These are phyloP conservation scores for Groenewaldozyma salmanticensis DNA, from an alignment of 805 yeast genomes.

Conservation along the genomic window DNA sequence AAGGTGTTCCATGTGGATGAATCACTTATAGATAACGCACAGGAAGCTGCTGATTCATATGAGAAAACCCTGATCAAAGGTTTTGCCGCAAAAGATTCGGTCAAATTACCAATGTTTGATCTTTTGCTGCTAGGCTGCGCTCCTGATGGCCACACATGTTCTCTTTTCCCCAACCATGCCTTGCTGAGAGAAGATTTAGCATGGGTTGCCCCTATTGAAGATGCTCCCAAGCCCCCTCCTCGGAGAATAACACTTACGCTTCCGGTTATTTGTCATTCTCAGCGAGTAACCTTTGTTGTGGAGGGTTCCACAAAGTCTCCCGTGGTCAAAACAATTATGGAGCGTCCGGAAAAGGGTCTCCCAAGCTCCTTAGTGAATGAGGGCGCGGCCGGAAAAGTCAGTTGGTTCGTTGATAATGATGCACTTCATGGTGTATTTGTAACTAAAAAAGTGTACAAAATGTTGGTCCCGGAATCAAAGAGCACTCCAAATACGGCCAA, in stretches of 20 bases:
- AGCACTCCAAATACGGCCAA: no score
- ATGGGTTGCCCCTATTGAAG: slow-evolving; percentile 89
- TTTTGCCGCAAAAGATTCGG: slow-evolving; percentile 94
- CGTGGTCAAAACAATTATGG: slow-evolving; percentile 82
- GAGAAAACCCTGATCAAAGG: slow-evolving; percentile 79
- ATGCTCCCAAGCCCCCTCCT: slow-evolving; percentile 83
- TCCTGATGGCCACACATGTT: slow-evolving; percentile 96
- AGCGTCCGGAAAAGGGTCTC: slow-evolving; percentile 91
- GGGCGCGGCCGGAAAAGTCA: slow-evolving; percentile 91
- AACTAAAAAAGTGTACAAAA: slow-evolving; percentile 63
- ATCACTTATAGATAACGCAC: slow-evolving; percentile 45
- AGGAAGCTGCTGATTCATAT: slow-evolving; percentile 89
- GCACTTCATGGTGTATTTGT: slow-evolving; percentile 74
- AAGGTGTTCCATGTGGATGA: slow-evolving; percentile 78
- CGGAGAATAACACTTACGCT: slow-evolving; percentile 82
- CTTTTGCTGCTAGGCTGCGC: slow-evolving; percentile 90
- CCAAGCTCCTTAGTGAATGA: slow-evolving; percentile 92
- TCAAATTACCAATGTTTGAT: slow-evolving; percentile 91
- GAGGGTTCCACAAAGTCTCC: slow-evolving; percentile 96
- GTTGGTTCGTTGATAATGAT: slow-evolving; percentile 96
- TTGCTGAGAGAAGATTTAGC: slow-evolving; percentile 82
- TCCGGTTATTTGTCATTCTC: slow-evolving; percentile 92
- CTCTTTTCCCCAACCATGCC: slow-evolving; percentile 89
- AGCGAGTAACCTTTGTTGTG: slow-evolving; percentile 86
- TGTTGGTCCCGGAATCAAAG: slow-evolving; percentile 36